Base-by-base conservation (phyloP, 2,329 filamentous ascomycete species). In the Neofusicoccum sp. region DNA sequence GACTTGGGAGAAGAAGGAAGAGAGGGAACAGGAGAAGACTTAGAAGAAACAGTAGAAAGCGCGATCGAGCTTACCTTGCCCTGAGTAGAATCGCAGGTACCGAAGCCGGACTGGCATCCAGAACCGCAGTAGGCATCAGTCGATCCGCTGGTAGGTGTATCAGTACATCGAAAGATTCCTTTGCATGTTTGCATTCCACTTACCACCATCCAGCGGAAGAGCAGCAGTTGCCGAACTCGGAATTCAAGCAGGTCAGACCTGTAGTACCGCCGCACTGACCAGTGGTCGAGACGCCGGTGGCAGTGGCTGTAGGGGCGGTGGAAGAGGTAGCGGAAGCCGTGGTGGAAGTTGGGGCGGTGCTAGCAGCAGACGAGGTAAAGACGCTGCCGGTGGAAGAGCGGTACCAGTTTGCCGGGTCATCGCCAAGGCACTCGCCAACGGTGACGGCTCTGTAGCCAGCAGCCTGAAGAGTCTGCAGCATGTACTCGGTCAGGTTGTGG, bases 351-450 rank as follows among this genome's bases (percentile, higher is more conserved):
- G 73, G 73, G 20, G 67, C 68, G 43, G 79, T 66, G 45, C 56
- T 69, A 67, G 67, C 68, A 69, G 65, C 73, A 64, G 65, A 67
- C 2, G 58, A 60, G 31, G 58, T 60, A 16, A 60, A 60, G 16
- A 60, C 47, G 9, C 47, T 53, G 30, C 58, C 58, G 24, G 36
- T 53, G 47, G 58, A 60, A 7, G 36, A 28, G 64, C 82, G 78
- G 69, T 82, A 81, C 79, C 79, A 82, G 70, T 82, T 81, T 34
- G 65, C 69, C 4, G 65, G 58, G 8, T 76, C 73, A 63, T 81
- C 79, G 8, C 73, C 75, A 36, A 82, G 68, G 63, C 79, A 82
- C 63, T 80, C 78, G 45, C 79, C 79, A 14, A 81, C 70, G 5
- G 78, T 79, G 11, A 80, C 78, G 6, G 75, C 71, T 65, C 73